phyloP scores from a whole-genome alignment of 2,329 filamentous ascomycete species.

The Xylariales sp. region DNA sequence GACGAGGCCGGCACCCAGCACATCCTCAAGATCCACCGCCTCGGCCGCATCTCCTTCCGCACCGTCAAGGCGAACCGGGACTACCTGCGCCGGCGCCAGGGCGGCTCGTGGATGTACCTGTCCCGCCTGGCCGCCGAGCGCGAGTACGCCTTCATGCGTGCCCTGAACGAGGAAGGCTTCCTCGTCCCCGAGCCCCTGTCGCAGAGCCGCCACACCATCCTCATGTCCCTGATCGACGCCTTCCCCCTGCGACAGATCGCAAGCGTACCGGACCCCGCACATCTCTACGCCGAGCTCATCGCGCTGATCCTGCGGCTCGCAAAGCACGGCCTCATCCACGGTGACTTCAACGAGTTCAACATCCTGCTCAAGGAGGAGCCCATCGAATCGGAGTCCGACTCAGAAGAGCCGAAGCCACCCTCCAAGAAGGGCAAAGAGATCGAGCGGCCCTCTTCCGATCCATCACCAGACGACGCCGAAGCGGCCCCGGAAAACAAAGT shows the following conservation, averaged over 20 bases:
- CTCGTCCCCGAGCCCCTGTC: slow-evolving; percentile 88
- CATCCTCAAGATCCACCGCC: slow-evolving; percentile 94
- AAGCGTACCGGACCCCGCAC: slow-evolving; percentile 82
- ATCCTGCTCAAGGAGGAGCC: slow-evolving; percentile 86
- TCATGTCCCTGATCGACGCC: slow-evolving; percentile 94
- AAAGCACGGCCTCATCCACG: slow-evolving; percentile 90
- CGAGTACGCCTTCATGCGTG: slow-evolving; percentile 94
- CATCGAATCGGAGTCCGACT: slow-evolving; percentile 34
- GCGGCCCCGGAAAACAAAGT: slow-evolving; percentile 1
- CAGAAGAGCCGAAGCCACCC: slow-evolving; percentile 50
- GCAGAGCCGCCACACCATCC: slow-evolving; percentile 93
- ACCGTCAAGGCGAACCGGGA: slow-evolving; percentile 96
- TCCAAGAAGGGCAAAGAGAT: slow-evolving; percentile 37
- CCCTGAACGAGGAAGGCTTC: slow-evolving; percentile 84
- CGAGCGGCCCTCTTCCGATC: slow-evolving; percentile 6
- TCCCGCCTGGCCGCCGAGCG: slow-evolving; percentile 91
- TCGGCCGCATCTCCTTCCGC: slow-evolving; percentile 96
- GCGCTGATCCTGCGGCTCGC: slow-evolving; percentile 86
- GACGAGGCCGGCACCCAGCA: slow-evolving; percentile 79
- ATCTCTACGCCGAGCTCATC: slow-evolving; percentile 92
- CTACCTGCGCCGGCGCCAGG: slow-evolving; percentile 77
- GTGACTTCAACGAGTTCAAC: slow-evolving; percentile 99
- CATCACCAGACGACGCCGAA: slow-evolving; percentile 51
- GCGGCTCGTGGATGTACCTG: slow-evolving; percentile 98
- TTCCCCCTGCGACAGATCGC: slow-evolving; percentile 92